Percentiles rank a stretch among this genome's conserved stretches.
phyloP scores from a whole-genome alignment of 768 basidiomycete genomes.

The Lepiota subincarnata region DNA sequence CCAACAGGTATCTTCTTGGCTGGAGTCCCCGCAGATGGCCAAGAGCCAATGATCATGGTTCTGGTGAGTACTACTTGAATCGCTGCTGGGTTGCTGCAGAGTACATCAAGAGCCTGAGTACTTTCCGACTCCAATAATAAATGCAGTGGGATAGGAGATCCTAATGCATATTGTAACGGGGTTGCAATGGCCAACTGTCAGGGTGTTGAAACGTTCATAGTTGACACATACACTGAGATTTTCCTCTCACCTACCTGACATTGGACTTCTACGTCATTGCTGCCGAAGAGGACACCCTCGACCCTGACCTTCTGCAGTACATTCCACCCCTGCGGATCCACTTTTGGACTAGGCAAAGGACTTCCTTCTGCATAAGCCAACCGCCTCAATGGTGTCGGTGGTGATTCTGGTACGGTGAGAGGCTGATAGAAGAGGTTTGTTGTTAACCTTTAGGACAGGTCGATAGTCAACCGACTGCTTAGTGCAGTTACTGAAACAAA shows the following conservation, averaged over 20 bases:
- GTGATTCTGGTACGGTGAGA: slow-evolving; percentile 25
- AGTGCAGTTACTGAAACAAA: too few species aligned
- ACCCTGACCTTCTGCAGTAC: slow-evolving; percentile 23
- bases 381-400: slow-evolving; percentile 32
- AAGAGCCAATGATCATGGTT: slow-evolving; percentile 43
- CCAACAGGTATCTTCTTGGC: slow-evolving; percentile 45
- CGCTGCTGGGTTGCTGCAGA: slow-evolving; percentile 36
- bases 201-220: neutral
- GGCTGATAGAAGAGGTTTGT: slow-evolving; percentile 31
- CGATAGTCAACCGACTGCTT: too few species aligned
- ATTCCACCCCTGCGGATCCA: slow-evolving; percentile 36
- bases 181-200: slow-evolving; percentile 46
- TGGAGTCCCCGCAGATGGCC: slow-evolving; percentile 36
- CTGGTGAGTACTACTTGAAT: slow-evolving; percentile 42
- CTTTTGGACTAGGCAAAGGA: slow-evolving; percentile 29
- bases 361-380: slow-evolving; percentile 30
- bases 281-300: slow-evolving; percentile 31
- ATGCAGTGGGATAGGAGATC: slow-evolving; percentile 46
- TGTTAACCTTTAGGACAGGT: slow-evolving; percentile 19
- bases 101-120: slow-evolving; percentile 45
- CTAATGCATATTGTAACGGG: slow-evolving; percentile 48
- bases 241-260: slow-evolving; percentile 25
- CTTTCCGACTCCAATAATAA: slow-evolving; percentile 43
- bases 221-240: neutral
- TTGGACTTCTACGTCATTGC: slow-evolving; percentile 26